A percentile compares a stretch with the other conserved stretches of the same genome.
phyloP scores from a whole-genome alignment of 495 filamentous ascomycete genomes.

The Penicillium verhagenii region DNA sequence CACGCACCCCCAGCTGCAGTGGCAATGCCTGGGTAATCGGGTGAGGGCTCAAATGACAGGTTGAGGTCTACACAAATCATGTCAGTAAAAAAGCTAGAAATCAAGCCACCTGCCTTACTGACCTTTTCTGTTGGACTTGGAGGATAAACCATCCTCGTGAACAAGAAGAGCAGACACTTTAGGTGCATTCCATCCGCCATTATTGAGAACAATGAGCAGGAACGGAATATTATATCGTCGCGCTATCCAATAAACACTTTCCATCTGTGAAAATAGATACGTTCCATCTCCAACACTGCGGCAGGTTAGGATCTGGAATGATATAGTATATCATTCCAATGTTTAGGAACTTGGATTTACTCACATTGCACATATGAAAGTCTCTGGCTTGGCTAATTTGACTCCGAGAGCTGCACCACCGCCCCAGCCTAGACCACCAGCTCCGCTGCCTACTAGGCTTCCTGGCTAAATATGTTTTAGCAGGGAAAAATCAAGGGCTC shows the following conservation, averaged over 20 bases:
- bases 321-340: neutral
- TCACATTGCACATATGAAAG: conserved; percentile 25
- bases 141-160: conserved; percentile 60
- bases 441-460: conserved; percentile 53
- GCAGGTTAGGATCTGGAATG: neutral
- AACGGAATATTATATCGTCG: conserved; percentile 82
- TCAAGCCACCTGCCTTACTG: neutral
- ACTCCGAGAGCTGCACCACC: conserved; percentile 80
- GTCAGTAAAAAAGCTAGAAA: neutral
- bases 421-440: conserved; percentile 89
- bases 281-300: conserved; percentile 74
- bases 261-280: conserved; percentile 80
- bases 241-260: conserved; percentile 86
- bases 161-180: conserved; percentile 67
- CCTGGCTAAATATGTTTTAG: conserved; percentile 14
- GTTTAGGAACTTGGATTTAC: neutral
- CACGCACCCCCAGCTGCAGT: conserved; percentile 58
- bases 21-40: conserved; percentile 83
- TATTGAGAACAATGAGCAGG: conserved; percentile 86
- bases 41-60: conserved; percentile 74
- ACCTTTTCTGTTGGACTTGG: conserved; percentile 23
- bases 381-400: conserved; percentile 60
- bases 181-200: conserved; percentile 79
- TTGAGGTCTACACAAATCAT: conserved; percentile 51
- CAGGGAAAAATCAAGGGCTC: neutral